phyloP scores from a whole-genome alignment of 768 basidiomycete genomes.

The Leccinum boreale region DNA sequence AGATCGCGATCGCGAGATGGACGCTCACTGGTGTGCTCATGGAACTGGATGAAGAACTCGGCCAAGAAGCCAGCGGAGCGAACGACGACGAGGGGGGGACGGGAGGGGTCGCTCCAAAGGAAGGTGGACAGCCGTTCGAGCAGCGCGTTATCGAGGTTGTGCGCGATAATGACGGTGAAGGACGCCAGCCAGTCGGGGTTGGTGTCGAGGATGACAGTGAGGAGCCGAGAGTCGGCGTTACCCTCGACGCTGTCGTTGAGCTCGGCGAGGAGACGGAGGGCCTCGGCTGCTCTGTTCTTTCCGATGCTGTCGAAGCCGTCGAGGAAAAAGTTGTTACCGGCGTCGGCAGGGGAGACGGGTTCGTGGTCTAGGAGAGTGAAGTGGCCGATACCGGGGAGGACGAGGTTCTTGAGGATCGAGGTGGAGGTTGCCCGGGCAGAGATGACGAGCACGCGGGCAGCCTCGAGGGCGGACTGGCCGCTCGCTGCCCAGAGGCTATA shows the following conservation, averaged over 20 bases:
- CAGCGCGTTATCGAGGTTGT: constrained; percentile 63
- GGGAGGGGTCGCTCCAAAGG: constrained; percentile 62
- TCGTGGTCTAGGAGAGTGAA: constrained; percentile 85
- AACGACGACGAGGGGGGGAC: constrained; percentile 71
- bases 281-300: constrained; percentile 74
- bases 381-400: constrained; percentile 93
- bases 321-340: constrained; percentile 97
- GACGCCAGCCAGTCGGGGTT: constrained; percentile 53
- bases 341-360: constrained; percentile 65
- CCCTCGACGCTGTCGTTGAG: constrained; percentile 88
- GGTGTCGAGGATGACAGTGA: constrained; percentile 54
- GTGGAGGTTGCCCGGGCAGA: constrained; percentile 82
- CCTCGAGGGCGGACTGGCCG: constrained; percentile 87
- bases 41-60: constrained; percentile 84
- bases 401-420: constrained; percentile 87
- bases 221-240: constrained; percentile 50
- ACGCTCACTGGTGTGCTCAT: constrained; percentile 77
- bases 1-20: background rate
- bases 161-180: constrained; percentile 80
- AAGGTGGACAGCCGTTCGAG: constrained; percentile 59
- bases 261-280: constrained; percentile 72
- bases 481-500: constrained; percentile 87
- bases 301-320: constrained; percentile 58
- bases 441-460: constrained; percentile 76
- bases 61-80: constrained; percentile 88